Percentiles rank a stretch among this genome's conserved stretches.
Evolutionary conservation across 179 eudicot species (phyloP).

Genomic region (Heliamphora ciliata): DNA sequence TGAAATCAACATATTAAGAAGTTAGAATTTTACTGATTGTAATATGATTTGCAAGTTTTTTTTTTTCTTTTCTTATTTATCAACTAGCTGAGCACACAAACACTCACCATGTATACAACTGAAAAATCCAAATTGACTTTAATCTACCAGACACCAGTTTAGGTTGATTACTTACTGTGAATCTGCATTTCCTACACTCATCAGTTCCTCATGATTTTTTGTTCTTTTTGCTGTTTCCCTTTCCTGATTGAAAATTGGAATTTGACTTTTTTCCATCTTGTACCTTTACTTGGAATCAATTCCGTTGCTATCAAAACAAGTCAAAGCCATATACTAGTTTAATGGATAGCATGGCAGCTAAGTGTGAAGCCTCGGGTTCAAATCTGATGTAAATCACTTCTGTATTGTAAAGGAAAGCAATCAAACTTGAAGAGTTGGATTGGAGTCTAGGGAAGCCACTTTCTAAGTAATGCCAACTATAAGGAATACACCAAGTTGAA

Average conservation of each 20-base stretch:
- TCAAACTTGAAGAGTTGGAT: neutral
- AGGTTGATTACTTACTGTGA: neutral
- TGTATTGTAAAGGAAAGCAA: neutral
- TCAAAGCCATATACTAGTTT: neutral
- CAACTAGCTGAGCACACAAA: neutral
- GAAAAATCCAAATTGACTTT: too few species aligned
- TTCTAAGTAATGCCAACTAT: neutral
- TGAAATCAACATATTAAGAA: too few species aligned
- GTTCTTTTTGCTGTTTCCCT: too few species aligned
- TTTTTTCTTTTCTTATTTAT: too few species aligned
- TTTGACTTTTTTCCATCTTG: neutral
- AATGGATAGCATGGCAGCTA: neutral
- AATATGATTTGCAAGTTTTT: too few species aligned
- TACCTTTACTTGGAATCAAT: neutral
- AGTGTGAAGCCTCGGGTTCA: neutral
- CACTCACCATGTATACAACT: neutral
- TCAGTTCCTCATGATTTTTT: too few species aligned
- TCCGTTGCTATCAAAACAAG: neutral
- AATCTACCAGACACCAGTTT: neutral
- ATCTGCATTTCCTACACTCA: too few species aligned
- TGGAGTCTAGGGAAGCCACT: neutral
- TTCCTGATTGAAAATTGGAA: neutral
- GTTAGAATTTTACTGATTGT: too few species aligned
- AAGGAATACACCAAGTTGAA: neutral
- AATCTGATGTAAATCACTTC: neutral